A percentile compares a stretch with the other conserved stretches of the same genome.
Evolutionary conservation across 73 alveolate species (phyloP).

Genomic region (Symbiodinium natans): DNA sequence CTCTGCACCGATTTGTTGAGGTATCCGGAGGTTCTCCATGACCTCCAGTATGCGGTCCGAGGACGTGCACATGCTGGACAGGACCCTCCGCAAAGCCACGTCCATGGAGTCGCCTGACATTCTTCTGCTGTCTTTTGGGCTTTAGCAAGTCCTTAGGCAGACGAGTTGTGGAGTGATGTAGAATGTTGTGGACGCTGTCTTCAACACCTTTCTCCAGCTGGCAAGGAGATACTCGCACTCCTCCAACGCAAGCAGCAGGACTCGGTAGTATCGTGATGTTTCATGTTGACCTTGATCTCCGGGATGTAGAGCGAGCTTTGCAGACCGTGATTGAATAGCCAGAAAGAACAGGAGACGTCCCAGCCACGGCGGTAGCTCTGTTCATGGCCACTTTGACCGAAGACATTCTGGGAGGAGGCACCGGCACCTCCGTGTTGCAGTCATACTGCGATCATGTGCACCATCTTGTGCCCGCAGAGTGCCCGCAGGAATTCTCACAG

Average conservation of each 20-base stretch:
- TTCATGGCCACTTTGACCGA: not conserved
- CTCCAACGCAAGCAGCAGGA: constrained; percentile 5
- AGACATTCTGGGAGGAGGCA: not conserved
- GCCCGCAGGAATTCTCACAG: not conserved
- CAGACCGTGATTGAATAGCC: not conserved
- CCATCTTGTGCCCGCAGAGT: not conserved
- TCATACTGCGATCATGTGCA: too few relatives aligned
- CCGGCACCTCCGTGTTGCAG: not conserved
- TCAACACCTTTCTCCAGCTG: not conserved
- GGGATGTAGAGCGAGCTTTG: not conserved
- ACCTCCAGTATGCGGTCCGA: not conserved
- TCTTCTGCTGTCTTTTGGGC: too few relatives aligned
- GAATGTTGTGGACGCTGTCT: too few relatives aligned
- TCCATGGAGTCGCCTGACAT: too few relatives aligned
- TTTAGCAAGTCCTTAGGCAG: too few relatives aligned
- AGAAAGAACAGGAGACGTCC: not conserved
- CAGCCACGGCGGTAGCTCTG: not conserved
- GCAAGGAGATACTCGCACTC: constrained; percentile 11
- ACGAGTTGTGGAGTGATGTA: too few relatives aligned
- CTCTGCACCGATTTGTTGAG: too few relatives aligned
- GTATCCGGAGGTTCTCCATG: not conserved
- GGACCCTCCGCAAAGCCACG: not conserved
- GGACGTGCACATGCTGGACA: not conserved
- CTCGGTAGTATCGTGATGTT: too few relatives aligned
- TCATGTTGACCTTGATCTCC: not conserved